Evolutionary conservation across 306 rosid species (phyloP), one percentile per base, ranked within the genome.

Genomic region (Citrullus amarus): DNA sequence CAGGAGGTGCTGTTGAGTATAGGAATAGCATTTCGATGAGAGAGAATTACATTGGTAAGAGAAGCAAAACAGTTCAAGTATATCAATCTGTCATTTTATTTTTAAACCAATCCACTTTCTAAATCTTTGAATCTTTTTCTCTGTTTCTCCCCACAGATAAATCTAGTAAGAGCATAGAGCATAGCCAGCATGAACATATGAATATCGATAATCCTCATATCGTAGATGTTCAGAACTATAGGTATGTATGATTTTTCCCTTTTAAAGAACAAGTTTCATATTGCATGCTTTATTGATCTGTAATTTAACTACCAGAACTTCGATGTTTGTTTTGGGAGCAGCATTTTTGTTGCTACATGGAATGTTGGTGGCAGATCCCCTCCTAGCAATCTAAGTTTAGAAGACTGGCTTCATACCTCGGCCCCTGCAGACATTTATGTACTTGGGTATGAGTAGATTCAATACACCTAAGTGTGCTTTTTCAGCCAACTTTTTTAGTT

Each of bases 321-420:
- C 20, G 50, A 41, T 76, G 22, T 46, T 79, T 32, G 25, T 20
- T 75, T 61, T 70, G 65, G 78, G 79, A 62, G 79, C 89, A 95
- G 99, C 87, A 81, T 95, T 86, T 95, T 95, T 82, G 97, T 91
- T 72, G 97, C 91, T 71, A 85, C 99, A 78, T 95, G 99, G 99
- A 95, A 95, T 83, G 97, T 95, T 80, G 99, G 93, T 55, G 97
- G 99, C 83, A 95, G 97, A 87, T 88, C 97, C 46, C 99, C 99
- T 53, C 89, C 99, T 62, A 88, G 87, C 87, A 91, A 89, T 83
- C 83, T 95, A 78, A 88, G 80, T 87, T 86, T 92, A 79, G 97
- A 92, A 73, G 97, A 91, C 56, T 95, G 93, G 99, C 96, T 95
- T 82, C 97, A 92, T 72, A 90, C 97, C 36, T 85, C 99, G 2